Conservation (phyloP, 768 basidiomycete genomes). For the Glaciozyma martinii region DNA sequence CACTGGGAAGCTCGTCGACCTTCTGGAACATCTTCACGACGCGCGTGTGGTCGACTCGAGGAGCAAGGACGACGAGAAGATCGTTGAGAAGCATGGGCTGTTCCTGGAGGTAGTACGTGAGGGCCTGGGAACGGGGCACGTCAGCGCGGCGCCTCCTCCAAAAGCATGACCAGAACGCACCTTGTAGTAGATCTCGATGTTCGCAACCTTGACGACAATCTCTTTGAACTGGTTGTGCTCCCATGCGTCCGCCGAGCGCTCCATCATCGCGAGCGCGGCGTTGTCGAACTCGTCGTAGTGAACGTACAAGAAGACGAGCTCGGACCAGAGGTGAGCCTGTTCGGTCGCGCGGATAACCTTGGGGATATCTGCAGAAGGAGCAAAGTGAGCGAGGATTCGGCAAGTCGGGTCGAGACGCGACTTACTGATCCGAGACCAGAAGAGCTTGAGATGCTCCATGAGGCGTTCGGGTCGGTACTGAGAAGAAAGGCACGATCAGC, state of each 20-base stretch:
- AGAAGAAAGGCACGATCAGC: slow-evolving; percentile 5
- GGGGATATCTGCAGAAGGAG: slow-evolving; percentile 60
- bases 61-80: slow-evolving; percentile 79
- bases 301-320: slow-evolving; percentile 95
- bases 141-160: background rate
- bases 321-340: slow-evolving; percentile 94
- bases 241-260: slow-evolving; percentile 96
- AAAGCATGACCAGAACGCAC: slow-evolving; percentile 25
- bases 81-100: slow-evolving; percentile 90
- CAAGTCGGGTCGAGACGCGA: background rate
- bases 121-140: slow-evolving; percentile 41
- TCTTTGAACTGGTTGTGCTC: slow-evolving; percentile 99
- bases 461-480: slow-evolving; percentile 34
- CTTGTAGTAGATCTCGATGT: slow-evolving; percentile 98
- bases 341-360: slow-evolving; percentile 97
- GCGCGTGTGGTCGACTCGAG: slow-evolving; percentile 87
- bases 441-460: slow-evolving; percentile 97
- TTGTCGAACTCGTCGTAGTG: slow-evolving; percentile 99
- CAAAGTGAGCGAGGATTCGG: background rate
- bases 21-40: slow-evolving; percentile 89
- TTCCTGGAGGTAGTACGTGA: slow-evolving; percentile 88
- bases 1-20: slow-evolving; percentile 71
- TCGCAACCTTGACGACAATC: slow-evolving; percentile 88
- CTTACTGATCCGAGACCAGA: slow-evolving; percentile 45
- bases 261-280: slow-evolving; percentile 96